Conservation (phyloP, 768 basidiomycete genomes). For the Chiua virens region DNA sequence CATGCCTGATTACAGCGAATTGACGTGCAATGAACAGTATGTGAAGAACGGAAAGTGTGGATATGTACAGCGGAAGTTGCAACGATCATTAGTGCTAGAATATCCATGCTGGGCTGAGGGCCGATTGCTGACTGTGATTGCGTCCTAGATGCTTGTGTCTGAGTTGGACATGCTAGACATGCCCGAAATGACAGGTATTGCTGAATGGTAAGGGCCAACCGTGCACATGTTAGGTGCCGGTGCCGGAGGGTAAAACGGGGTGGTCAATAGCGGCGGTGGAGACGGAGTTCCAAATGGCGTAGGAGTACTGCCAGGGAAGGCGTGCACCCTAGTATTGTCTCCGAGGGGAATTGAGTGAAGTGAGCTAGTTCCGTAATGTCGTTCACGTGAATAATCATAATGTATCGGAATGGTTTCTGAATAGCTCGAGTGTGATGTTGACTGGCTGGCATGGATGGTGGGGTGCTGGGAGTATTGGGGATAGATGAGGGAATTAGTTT, state of each 20-base stretch:
- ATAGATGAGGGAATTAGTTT: conserved; percentile 12
- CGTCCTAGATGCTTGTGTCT: conserved; percentile 7
- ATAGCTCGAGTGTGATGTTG: conserved; percentile 18
- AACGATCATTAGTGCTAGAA: background rate
- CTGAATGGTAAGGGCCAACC: conserved; percentile 5
- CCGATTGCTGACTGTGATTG: conserved; percentile 4
- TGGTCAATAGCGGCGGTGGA: conserved; percentile 27
- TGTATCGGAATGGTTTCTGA: conserved; percentile 8
- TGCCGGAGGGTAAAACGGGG: conserved; percentile 31
- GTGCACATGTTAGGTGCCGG: conserved; percentile 4
- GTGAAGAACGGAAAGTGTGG: conserved; percentile 1
- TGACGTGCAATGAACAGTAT: conserved; percentile 8
- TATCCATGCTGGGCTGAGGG: conserved; percentile 2
- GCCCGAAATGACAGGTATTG: conserved; percentile 11
- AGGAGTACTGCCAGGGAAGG: conserved; percentile 11
- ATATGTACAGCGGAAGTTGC: conserved; percentile 22
- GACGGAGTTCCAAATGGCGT: conserved; percentile 20
- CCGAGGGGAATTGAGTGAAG: conserved; percentile 14
- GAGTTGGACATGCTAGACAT: conserved; percentile 18
- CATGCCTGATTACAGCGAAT: conserved; percentile 13
- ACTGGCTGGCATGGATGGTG: conserved; percentile 5
- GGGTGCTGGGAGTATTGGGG: conserved; percentile 15
- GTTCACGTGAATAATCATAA: conserved; percentile 12
- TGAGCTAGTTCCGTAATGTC: conserved; percentile 22
- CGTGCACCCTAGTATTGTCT: conserved; percentile 3